Base-by-base conservation (phyloP, 1,139 yeast species). In the Yamadazyma atlantica region DNA sequence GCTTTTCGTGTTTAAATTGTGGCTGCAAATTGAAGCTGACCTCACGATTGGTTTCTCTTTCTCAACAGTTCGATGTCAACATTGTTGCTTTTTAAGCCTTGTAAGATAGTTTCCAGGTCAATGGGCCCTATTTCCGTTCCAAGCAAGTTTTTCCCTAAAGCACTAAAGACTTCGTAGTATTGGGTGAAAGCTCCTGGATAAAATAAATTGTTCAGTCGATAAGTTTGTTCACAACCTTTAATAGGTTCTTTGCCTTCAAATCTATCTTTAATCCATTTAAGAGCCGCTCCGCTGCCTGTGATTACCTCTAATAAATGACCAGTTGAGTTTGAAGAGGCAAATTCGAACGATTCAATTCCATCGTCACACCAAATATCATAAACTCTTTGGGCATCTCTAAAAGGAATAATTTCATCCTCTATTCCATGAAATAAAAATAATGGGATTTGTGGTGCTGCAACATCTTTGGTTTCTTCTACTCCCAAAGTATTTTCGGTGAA, bases 371-470 rank as follows among this genome's bases (percentile, higher is more conserved):
- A 66, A 23, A 45, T 48, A 10, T 60, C 49, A 40, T 55, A 64
- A 2, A 53, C 57, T 38, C 61, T 50, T 32, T 49, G 46, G 0
- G 60, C 48, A 29, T 54, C 57, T 13, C 40, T 46, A 33, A 54
- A 53, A 2, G 68, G 67, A 17, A 60, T 60, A 26, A 66, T 49
- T 17, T 53, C 55, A 42, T 65, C 72, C 4, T 46, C 34, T 11
- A 44, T 30, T 0, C 67, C 67, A 39, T 66, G 71, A 46, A 55
- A 65, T 4, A 65, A 47, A 37, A 64, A 64, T 2, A 66, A 29
- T 1, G 71, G 71, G 5, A 63, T 52, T 27, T 58, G 46, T 1
- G 71, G 71, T 9, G 29, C 41, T 3, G n/a, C n/a, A n/a, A 48
- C 39, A 15, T 42, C 41, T 31, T 50, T 38, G 6, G 19, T 28